Evolutionary conservation across 257 asterid genomes (phyloP), one percentile per base, ranked within the genome.

Genomic region (Solanum habrochaites): DNA sequence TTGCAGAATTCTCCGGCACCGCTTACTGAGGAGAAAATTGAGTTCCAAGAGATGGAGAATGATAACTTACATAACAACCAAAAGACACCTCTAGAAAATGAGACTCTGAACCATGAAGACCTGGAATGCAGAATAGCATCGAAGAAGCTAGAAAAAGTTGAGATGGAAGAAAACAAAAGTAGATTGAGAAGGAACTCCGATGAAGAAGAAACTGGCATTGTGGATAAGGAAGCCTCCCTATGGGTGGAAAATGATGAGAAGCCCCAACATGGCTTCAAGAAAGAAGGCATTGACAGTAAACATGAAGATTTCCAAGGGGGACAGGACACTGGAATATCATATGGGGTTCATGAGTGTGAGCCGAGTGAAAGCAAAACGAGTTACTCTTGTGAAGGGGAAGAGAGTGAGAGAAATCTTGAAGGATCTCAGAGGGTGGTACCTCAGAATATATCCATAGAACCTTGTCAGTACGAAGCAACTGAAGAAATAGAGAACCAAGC

Each of bases 181-280:
- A 86, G 73, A 70, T 83, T 85, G 75, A 90, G 86, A 84, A 47
- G 81, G 88, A 67, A 82, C 42, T 58, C 32, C 81, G 90, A 88
- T 85, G 94, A 86, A 83, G 94, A 90, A 88, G 92, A 86, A 83
- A 89, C 74, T 85, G 88, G 43, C 69, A 67, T 31, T 77, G 62
- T 56, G 81, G 86, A 64, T 85, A 90, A 89, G 83, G 94, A 88
- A 85, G 85, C 67, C 90, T 73, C 32, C 74, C 85, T 49, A 69
- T 88, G 83, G 87, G 85, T 88, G 83, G 92, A 72, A 69, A 86
- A 80, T 85, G 91, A 88, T 60, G 82, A 87, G 86, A 86, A 49
- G 84, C 90, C 88, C 78, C 86, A 91, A 83, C 91, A 85, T 78
- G 89, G 84, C 83, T 66, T 86, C 85, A 47, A 87, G 71, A 77